Percentiles rank a stretch among this genome's conserved stretches.
Evolutionary conservation across 176 grass and related monocot species (phyloP).

Genomic region (Carex cristatella): DNA sequence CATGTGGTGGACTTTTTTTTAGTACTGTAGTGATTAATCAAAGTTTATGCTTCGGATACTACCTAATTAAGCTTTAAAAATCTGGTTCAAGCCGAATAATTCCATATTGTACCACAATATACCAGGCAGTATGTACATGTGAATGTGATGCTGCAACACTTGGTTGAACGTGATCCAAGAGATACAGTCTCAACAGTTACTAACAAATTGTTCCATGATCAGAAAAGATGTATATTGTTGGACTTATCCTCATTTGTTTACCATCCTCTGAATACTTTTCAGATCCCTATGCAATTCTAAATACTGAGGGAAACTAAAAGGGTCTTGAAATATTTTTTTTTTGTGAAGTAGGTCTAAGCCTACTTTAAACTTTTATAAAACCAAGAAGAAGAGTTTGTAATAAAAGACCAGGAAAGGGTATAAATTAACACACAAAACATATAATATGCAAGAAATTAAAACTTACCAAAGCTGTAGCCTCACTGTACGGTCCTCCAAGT

Average conservation of each 20-base stretch:
- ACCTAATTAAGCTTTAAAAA: background rate
- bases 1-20: background rate
- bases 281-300: background rate
- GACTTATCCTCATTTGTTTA: background rate
- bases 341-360: too few species aligned
- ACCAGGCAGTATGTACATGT: background rate
- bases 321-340: background rate
- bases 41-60: background rate
- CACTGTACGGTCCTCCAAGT: constrained; percentile 91
- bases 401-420: background rate
- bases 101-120: background rate
- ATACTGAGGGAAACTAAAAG: background rate
- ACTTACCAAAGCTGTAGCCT: constrained; percentile 91
- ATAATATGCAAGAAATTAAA: constrained; percentile 3
- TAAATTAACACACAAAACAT: background rate
- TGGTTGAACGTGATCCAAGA: background rate
- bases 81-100: background rate
- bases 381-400: too few species aligned
- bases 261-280: background rate
- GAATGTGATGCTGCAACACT: background rate
- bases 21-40: background rate
- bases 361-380: too few species aligned
- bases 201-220: background rate
- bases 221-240: background rate
- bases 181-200: background rate